Evolutionary conservation across 371 early-diverging fungal genomes (phyloP), one percentile per base, ranked within the genome.

Genomic region (Circinella minor): DNA sequence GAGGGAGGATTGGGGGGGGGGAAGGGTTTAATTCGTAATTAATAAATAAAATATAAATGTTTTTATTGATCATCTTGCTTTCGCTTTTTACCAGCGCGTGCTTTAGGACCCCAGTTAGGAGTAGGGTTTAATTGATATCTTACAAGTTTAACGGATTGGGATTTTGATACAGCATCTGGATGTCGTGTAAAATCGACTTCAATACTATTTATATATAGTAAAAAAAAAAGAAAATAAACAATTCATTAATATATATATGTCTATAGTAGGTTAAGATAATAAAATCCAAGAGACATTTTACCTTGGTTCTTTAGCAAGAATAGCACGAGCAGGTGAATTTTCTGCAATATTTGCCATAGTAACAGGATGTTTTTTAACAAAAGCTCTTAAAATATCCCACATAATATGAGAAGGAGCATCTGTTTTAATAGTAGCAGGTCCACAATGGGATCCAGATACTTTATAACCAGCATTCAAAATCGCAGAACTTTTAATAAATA

Each of bases 61-160:
- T 43, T 43, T 63, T 63, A 43, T 34, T 63, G 27, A 17, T 65
- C 66, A 10, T 15, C 63, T 17, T 69, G 63, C 68, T 79, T 84
- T 80, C 88, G 85, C 74, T 86, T 86, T 70, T 78, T 81, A 18
- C 88, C 84, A 34, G 91, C 87, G 68, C 94, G 85, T 27, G 93
- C 92, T 79, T 96, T 96, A 36, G 98, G 98, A 0, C 98, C 99
- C 99, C 99, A 99, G 77, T 93, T 88, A 67, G 93, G 89, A 11
- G 91, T 89, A n/a, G 98, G 98, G 73, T 99, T 98, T 66, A 90
- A 78, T 78, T 98, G 97, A 80, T 91, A 97, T 54, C 99, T 89
- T 15, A 96, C 96, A 13, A 98, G 85, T 73, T 92, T 89, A 49
- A 90, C 86, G 61, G 91, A 89, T 63, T 92, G 85, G 9, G 95